Evolutionary conservation across 257 asterid genomes (phyloP).

Genomic region (Catharanthus roseus): DNA sequence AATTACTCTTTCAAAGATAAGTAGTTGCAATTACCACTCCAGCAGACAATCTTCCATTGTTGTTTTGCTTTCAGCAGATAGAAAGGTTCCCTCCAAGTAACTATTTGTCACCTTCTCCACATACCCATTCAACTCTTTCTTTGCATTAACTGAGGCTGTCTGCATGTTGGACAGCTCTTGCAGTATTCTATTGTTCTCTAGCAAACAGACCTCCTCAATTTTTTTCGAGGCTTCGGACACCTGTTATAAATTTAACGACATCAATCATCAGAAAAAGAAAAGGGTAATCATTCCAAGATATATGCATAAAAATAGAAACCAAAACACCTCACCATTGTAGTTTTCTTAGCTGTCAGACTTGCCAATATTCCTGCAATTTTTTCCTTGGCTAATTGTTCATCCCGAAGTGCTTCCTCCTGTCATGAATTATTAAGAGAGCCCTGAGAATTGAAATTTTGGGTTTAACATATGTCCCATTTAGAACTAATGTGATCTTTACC

Average conservation of each 20-base stretch:
- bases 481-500: constrained; percentile 29
- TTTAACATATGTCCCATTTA: not conserved
- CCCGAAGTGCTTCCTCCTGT: constrained; percentile 72
- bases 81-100: constrained; percentile 47
- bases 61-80: constrained; percentile 39
- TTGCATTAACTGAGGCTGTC: constrained; percentile 46
- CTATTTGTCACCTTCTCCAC: constrained; percentile 43
- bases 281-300: not conserved
- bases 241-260: constrained; percentile 23
- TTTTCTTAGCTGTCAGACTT: constrained; percentile 49
- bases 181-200: constrained; percentile 49
- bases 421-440: constrained; percentile 13
- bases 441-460: not conserved
- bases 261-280: not conserved
- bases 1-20: not conserved
- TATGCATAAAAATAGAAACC: not conserved
- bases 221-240: constrained; percentile 58
- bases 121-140: constrained; percentile 40
- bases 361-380: constrained; percentile 60
- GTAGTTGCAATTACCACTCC: constrained; percentile 44
- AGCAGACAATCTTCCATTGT: constrained; percentile 52
- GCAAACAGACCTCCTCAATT: constrained; percentile 42
- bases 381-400: constrained; percentile 56
- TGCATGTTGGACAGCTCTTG: constrained; percentile 49
- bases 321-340: constrained; percentile 39